Base-by-base conservation (phyloP, 2,329 filamentous ascomycete genomes). In the Penicillium sclerotiorum region DNA sequence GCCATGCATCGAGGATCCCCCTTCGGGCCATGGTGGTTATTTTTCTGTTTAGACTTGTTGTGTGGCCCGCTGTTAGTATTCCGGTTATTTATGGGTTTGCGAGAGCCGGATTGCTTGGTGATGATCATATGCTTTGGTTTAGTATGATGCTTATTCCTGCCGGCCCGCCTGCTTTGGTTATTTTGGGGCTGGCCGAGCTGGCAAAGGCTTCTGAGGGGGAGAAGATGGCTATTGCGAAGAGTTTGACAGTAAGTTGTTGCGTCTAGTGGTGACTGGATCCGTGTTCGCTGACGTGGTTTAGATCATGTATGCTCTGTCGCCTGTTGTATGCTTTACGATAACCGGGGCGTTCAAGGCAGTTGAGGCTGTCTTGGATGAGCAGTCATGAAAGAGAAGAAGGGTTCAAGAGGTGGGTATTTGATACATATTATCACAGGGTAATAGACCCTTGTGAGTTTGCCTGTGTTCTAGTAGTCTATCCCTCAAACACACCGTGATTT, bases 401-500 rank as follows among this genome's bases (percentile, higher is more conserved):
- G 13, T 13, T 28, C 13, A 13, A 8, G 13, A 4, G 9, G 25
- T 28, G 25, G 9, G 25, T 28, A 13, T 28, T 2, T 28, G 25
- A 8, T 28, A 8, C 13, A 28, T 13, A 28, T 28, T 28, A n/a
- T n/a, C n/a, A n/a, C n/a, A n/a, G n/a, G n/a, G n/a, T n/a, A n/a
- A n/a, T n/a, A n/a, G n/a, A n/a, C n/a, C n/a, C n/a, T n/a, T n/a
- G 25, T 25, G 18, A 17, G 8, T 35, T 20, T 4, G 3, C 3
- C 13, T 28, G 9, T 40, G 6, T n/a, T 39, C 38, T 40, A 40
- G 22, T 40, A 15, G 22, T 56, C 52, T 62, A 96, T 4, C 93
- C 92, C 49, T 95, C 90, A 73, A 96, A 96, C 2, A 96, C 81
- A 33, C 86, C 84, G 68, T 95, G 90, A 67, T 95, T 88, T 58